phyloP scores from a whole-genome alignment of 306 rosid genomes.

The Cicer bijugum region DNA sequence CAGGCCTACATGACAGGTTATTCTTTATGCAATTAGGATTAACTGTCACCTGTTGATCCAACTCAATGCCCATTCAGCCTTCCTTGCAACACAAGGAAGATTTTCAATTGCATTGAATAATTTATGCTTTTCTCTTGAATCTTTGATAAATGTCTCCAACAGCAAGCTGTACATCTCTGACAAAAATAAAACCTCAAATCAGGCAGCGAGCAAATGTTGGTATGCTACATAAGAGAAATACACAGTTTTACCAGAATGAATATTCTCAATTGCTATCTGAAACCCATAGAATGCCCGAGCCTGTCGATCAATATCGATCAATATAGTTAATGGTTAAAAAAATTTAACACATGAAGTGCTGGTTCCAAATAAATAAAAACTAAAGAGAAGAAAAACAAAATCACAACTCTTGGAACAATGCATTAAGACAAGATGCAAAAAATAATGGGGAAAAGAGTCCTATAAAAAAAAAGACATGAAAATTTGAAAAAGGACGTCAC shows the following conservation, averaged over 20 bases:
- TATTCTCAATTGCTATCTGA: conserved; percentile 94
- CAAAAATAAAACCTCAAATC: conserved; percentile 41
- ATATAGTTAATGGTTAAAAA: conserved; percentile 37
- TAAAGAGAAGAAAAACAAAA: not conserved
- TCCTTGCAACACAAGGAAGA: conserved; percentile 79
- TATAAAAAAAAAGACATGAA: not conserved
- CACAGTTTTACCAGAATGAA: conserved; percentile 77
- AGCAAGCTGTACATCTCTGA: conserved; percentile 97
- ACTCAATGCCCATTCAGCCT: conserved; percentile 86
- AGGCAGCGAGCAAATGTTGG: conserved; percentile 36
- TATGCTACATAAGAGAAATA: conserved; percentile 30
- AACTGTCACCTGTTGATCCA: conserved; percentile 75
- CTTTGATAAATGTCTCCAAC: conserved; percentile 85
- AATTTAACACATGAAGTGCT: conserved; percentile 25
- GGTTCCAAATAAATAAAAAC: not conserved
- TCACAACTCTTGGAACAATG: conserved; percentile 3
- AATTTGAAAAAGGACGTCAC: conserved; percentile 11
- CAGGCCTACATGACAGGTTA: not conserved
- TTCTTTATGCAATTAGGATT: conserved; percentile 9
- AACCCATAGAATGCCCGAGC: conserved; percentile 94
- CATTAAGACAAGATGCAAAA: not conserved
- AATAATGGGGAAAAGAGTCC: not conserved
- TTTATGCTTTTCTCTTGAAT: conserved; percentile 80
- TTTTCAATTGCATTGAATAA: conserved; percentile 84
- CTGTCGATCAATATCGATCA: conserved; percentile 50